Conservation (phyloP, 2,329 filamentous ascomycete genomes). For the Phoma sp. region DNA sequence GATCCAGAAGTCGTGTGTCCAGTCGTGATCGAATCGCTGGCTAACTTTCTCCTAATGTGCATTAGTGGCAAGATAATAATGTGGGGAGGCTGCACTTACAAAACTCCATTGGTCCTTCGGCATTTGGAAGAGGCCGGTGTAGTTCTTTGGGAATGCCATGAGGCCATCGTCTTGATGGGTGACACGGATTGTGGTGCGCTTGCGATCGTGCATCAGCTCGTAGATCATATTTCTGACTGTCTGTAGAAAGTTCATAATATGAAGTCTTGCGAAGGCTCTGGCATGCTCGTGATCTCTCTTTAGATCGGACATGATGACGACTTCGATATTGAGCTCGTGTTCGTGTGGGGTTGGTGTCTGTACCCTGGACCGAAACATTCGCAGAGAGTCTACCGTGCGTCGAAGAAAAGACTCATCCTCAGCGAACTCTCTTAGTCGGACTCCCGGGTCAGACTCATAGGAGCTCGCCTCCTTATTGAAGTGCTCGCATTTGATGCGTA, state of each 20-base stretch:
- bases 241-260: constrained; percentile 23
- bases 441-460: not conserved
- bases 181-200: constrained; percentile 21
- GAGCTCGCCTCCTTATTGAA: not conserved
- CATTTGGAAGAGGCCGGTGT: constrained; percentile 23
- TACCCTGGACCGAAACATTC: not conserved
- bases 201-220: constrained; percentile 24
- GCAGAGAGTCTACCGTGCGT: constrained; percentile 2
- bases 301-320: constrained; percentile 30
- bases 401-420: not conserved
- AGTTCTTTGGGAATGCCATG: constrained; percentile 25
- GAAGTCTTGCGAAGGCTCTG: no score
- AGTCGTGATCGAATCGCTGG: not conserved
- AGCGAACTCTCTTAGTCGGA: not conserved
- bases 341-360: not conserved
- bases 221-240: constrained; percentile 27
- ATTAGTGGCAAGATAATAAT: not conserved
- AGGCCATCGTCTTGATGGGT: constrained; percentile 26
- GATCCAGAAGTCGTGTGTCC: constrained; percentile 9
- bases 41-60: constrained; percentile 1
- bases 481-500: constrained; percentile 36
- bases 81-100: constrained; percentile 12
- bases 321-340: constrained; percentile 23
- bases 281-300: not conserved
- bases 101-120: constrained; percentile 30